A percentile compares a stretch with the other conserved stretches of the same genome.
These are phyloP conservation scores for Lachnum nothofagi DNA, from an alignment of 2,329 filamentous ascomycete genomes.

Conservation along the genomic window DNA sequence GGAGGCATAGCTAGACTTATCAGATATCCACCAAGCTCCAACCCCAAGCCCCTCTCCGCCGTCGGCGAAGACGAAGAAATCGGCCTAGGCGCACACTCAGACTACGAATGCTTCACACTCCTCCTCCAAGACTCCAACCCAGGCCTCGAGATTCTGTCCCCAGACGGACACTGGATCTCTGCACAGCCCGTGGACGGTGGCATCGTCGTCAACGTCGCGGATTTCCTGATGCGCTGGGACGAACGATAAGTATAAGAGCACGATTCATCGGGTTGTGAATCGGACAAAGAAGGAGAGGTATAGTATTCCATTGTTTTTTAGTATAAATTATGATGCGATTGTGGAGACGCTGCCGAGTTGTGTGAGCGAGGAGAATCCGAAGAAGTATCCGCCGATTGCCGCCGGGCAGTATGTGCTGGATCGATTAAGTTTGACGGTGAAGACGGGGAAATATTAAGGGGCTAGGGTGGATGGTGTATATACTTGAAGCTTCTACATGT, in stretches of 20 bases:
- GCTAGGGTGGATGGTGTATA: too few species aligned
- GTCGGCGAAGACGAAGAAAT: constrained; percentile 28
- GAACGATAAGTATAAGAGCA: constrained; percentile 48
- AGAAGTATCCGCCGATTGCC: constrained; percentile 28
- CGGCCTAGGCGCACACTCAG: constrained; percentile 46
- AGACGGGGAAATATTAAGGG: constrained; percentile 26
- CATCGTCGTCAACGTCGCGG: constrained; percentile 48
- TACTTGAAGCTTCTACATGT: too few species aligned
- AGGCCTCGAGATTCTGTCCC: constrained; percentile 49
- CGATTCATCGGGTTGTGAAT: constrained; percentile 53
- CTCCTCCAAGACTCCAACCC: constrained; percentile 47
- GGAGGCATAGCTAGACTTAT: constrained; percentile 43
- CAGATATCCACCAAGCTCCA: constrained; percentile 44
- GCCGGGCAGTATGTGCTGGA: constrained; percentile 30
- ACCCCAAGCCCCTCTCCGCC: constrained; percentile 25
- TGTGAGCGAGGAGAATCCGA: constrained; percentile 25
- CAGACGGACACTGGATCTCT: constrained; percentile 41
- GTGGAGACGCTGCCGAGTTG: constrained; percentile 30
- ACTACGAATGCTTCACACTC: constrained; percentile 53
- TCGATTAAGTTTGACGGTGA: constrained; percentile 27
- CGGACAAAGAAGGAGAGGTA: constrained; percentile 46
- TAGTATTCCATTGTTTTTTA: constrained; percentile 52
- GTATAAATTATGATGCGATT: constrained; percentile 31
- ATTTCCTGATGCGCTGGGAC: constrained; percentile 48
- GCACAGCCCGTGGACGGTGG: constrained; percentile 42